These are phyloP conservation scores for Fusarium graminum DNA, from an alignment of 2,329 filamentous ascomycete genomes.

Conservation along the genomic window DNA sequence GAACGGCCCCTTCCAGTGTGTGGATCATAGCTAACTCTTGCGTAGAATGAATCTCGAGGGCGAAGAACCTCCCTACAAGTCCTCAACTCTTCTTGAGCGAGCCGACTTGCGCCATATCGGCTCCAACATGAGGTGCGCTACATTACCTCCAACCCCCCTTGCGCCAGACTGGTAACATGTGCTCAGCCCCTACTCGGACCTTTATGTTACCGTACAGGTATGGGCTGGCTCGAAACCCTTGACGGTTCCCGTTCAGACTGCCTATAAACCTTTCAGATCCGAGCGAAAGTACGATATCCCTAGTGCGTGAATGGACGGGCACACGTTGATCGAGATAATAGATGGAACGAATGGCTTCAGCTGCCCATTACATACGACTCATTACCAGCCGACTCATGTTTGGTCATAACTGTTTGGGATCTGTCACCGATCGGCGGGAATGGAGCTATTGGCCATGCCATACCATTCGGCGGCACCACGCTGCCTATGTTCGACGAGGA, in stretches of 20 bases:
- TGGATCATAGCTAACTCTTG: conserved; percentile 33
- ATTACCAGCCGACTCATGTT: conserved; percentile 82
- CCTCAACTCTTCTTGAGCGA: conserved; percentile 80
- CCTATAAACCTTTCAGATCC: conserved; percentile 89
- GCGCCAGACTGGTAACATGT: conserved; percentile 42
- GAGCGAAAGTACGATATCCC: conserved; percentile 67
- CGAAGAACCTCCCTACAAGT: conserved; percentile 57
- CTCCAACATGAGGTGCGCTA: background rate
- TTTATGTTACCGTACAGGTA: conserved; percentile 92
- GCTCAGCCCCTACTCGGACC: conserved; percentile 80
- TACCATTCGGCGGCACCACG: conserved; percentile 95
- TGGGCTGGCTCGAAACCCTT: conserved; percentile 97
- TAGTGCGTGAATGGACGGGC: background rate
- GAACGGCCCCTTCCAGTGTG: conserved; percentile 2
- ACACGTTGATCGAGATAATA: conserved; percentile 50
- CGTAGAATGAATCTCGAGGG: conserved; percentile 63
- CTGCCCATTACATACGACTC: conserved; percentile 87
- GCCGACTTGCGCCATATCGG: conserved; percentile 74
- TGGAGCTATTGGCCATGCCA: conserved; percentile 78
- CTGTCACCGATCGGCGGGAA: conserved; percentile 82
- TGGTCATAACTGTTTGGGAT: conserved; percentile 97
- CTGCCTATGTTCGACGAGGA: conserved; percentile 92
- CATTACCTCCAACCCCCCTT: background rate
- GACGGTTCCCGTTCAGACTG: conserved; percentile 90
- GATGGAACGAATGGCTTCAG: conserved; percentile 97